Evolutionary conservation across 2,329 filamentous ascomycete species (phyloP).

Genomic region (Trichoderma sp.): DNA sequence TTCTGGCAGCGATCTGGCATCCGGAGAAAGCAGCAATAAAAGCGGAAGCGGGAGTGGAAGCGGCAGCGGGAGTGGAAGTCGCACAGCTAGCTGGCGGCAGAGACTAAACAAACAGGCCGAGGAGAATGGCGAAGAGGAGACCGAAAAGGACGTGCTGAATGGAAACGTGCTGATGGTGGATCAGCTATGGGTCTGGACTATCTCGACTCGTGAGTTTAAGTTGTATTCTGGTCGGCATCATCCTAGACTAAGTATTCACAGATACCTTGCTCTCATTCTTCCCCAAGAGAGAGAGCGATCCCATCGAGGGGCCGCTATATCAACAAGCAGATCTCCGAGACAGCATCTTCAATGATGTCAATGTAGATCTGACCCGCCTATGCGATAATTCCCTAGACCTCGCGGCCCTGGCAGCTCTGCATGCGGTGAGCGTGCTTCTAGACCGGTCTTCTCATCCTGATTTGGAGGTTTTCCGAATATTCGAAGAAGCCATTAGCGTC

Average conservation of each 20-base stretch:
- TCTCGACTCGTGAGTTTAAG: conserved; percentile 47
- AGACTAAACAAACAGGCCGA: conserved; percentile 22
- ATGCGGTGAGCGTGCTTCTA: conserved; percentile 60
- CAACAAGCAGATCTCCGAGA: conserved; percentile 60
- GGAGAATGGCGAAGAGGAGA: conserved; percentile 22
- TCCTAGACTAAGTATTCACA: conserved; percentile 26
- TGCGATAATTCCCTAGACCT: conserved; percentile 62
- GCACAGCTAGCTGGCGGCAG: conserved; percentile 31
- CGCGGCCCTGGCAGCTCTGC: conserved; percentile 58
- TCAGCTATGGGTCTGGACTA: conserved; percentile 60
- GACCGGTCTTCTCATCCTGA: conserved; percentile 59
- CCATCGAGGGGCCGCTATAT: conserved; percentile 53
- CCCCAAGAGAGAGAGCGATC: conserved; percentile 51
- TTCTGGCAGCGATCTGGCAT: conserved; percentile 26
- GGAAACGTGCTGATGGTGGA: conserved; percentile 65
- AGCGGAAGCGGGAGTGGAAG: conserved; percentile 30
- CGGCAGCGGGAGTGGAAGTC: conserved; percentile 28
- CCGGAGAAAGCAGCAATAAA: conserved; percentile 23
- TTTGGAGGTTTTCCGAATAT: conserved; percentile 61
- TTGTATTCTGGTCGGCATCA: not conserved
- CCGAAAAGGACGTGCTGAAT: conserved; percentile 42
- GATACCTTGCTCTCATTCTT: conserved; percentile 55
- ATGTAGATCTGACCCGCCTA: conserved; percentile 59
- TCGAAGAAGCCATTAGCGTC: conserved; percentile 63
- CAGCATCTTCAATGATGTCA: conserved; percentile 63